phyloP scores from a whole-genome alignment of 73 alveolate species.

The Paramecium biaurelia region DNA sequence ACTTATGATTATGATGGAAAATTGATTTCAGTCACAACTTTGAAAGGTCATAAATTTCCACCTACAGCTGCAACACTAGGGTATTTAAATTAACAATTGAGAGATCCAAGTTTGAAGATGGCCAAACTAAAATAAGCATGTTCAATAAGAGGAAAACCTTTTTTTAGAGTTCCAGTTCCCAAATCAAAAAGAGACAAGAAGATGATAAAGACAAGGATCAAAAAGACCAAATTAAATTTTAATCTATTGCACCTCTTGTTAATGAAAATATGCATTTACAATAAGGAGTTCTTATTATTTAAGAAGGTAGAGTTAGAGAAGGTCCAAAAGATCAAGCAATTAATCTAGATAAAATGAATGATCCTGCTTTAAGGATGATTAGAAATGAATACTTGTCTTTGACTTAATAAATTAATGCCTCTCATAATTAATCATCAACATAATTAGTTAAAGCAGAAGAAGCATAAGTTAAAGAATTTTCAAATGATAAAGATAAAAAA shows the following conservation, averaged over 20 bases:
- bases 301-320: constrained; percentile 41
- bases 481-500: neutral
- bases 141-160: neutral
- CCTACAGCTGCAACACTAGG: neutral
- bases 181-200: neutral
- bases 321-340: constrained; percentile 20
- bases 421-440: neutral
- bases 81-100: neutral
- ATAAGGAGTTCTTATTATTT: neutral
- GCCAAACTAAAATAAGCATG: neutral
- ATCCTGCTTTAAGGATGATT: constrained; percentile 31
- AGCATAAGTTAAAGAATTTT: neutral
- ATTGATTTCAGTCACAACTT: neutral
- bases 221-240: neutral
- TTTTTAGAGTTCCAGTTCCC: neutral
- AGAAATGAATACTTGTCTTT: constrained; percentile 31
- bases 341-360: neutral
- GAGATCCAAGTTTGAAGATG: constrained; percentile 12
- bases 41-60: constrained; percentile 14
- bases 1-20: constrained; percentile 52
- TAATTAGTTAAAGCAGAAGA: constrained; percentile 27
- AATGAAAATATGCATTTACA: constrained; percentile 2
- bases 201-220: neutral
- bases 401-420: neutral
- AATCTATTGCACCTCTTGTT: constrained; percentile 1